Evolutionary conservation across 1,284 basidiomycete species (phyloP), one percentile per base, ranked within the genome.

Genomic region (Rhodotorula sp.): DNA sequence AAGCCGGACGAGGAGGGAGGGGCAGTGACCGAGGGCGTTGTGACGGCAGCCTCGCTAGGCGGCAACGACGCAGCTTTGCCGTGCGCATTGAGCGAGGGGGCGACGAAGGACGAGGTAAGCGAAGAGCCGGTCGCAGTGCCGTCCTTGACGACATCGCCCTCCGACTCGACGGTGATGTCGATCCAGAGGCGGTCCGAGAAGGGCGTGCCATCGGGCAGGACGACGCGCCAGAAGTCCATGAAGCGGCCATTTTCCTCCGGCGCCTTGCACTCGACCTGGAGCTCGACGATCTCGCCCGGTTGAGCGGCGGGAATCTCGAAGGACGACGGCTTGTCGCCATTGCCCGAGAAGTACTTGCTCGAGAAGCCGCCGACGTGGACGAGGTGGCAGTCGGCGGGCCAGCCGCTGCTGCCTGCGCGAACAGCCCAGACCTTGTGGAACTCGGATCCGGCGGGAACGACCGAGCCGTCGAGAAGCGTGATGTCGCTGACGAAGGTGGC

Each of bases 391-490:
- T 64, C 67, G n/a, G 54, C 52, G 8, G 72, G 73, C 76, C 76
- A 77, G 18, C 60, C 54, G 4, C 30, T 20, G 16, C 48, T 48
- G 26, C 76, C 76, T 1, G 59, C 53, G 47, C 54, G 56, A 10
- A 77, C 73, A 24, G 54, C 56, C 76, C 76, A 77, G 26, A 76
- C 66, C 60, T 77, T 76, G 57, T 48, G 50, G 59, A 72, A 72
- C 48, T 62, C 58, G 46, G 65, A 65, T 7, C 76, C 76, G 47
- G 76, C 65, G 7, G 74, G 65, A 9, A 77, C 75, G 46, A 72
- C 26, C 20, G 72, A 62, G 28, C 76, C 74, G 59, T 77, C 76
- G 24, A 54, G 55, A 44, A 76, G 68, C 9, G 75, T 77, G 54
- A 77, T 65, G 53, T 73, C 74, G 50, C 62, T 59, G 54, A 74